A percentile compares a stretch with the other conserved stretches of the same genome.
Evolutionary conservation across 352 stramenopile species (phyloP).

Genomic region (Globisporangium splendens): DNA sequence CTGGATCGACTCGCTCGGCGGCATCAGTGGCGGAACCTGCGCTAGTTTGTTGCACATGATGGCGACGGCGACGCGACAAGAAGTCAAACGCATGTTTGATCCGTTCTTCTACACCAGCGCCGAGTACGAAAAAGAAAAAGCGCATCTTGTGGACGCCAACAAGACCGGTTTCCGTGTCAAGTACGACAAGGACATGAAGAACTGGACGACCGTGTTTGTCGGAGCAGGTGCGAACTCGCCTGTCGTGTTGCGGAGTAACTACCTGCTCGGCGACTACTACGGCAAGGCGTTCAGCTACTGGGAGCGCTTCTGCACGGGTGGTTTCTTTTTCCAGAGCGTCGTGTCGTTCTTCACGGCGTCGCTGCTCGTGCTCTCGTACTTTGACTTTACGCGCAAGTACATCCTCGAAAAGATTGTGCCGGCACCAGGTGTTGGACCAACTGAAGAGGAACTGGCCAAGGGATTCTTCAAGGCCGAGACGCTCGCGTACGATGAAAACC

Average conservation of each 20-base stretch:
- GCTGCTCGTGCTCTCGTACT: constrained; percentile 31
- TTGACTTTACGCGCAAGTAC: constrained; percentile 36
- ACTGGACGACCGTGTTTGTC: constrained; percentile 53
- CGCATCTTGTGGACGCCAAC: constrained; percentile 16
- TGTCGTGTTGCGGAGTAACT: constrained; percentile 63
- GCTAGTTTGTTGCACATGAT: constrained; percentile 32
- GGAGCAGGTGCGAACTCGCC: constrained; percentile 70
- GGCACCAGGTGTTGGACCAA: constrained; percentile 62
- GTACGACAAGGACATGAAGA: constrained; percentile 50
- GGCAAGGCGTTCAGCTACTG: constrained; percentile 42
- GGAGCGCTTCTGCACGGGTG: constrained; percentile 35
- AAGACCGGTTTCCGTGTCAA: constrained; percentile 25
- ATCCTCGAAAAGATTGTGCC: constrained; percentile 59
- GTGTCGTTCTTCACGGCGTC: constrained; percentile 23
- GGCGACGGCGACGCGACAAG: constrained; percentile 6
- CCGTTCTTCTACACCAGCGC: constrained; percentile 37
- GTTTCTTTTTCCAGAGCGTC: constrained; percentile 23
- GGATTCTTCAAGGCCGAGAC: constrained; percentile 56
- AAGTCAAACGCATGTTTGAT: constrained; percentile 21
- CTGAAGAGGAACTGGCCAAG: constrained; percentile 53
- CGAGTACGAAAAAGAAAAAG: constrained; percentile 19
- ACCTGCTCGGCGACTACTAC: constrained; percentile 48
- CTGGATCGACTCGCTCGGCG: constrained; percentile 24
- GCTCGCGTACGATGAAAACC: constrained; percentile 31
- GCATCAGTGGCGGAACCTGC: constrained; percentile 45